Evolutionary conservation across 805 yeast genomes (phyloP).

Genomic region (Barnettozyma sp.): DNA sequence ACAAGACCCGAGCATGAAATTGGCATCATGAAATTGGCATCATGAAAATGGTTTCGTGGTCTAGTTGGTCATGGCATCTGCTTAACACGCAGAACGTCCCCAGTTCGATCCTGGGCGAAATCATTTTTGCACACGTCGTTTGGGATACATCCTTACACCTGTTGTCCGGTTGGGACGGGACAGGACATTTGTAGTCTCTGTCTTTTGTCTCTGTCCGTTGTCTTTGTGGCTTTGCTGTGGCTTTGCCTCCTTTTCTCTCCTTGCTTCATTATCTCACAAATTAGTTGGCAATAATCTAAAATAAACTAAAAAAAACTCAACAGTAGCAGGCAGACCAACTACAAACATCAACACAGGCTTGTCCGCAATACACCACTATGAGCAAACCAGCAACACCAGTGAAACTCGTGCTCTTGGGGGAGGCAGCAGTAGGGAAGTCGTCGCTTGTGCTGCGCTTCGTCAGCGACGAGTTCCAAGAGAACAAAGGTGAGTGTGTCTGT

Average conservation of each 20-base stretch:
- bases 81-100: slow-evolving; percentile 99
- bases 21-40: no score
- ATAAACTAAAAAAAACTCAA: background rate
- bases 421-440: slow-evolving; percentile 97
- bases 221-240: no score
- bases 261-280: no score
- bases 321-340: background rate
- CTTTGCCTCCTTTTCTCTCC: no score
- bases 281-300: no score
- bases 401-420: slow-evolving; percentile 87
- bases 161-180: no score
- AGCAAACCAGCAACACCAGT: slow-evolving; percentile 56
- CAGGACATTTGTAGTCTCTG: no score
- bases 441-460: slow-evolving; percentile 89
- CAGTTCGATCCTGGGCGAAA: slow-evolving; percentile 99
- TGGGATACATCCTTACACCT: no score
- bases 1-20: no score
- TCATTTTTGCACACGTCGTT: slow-evolving; percentile 48
- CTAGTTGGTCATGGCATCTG: slow-evolving; percentile 99
- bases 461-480: slow-evolving; percentile 91
- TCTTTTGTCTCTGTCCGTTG: no score
- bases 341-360: no score
- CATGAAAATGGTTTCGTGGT: slow-evolving; percentile 90
- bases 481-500: slow-evolving; percentile 46
- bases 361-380: slow-evolving; percentile 5